Evolutionary conservation across 108 stramenopile genomes (phyloP).

Genomic region (Cyclotella baltica): DNA sequence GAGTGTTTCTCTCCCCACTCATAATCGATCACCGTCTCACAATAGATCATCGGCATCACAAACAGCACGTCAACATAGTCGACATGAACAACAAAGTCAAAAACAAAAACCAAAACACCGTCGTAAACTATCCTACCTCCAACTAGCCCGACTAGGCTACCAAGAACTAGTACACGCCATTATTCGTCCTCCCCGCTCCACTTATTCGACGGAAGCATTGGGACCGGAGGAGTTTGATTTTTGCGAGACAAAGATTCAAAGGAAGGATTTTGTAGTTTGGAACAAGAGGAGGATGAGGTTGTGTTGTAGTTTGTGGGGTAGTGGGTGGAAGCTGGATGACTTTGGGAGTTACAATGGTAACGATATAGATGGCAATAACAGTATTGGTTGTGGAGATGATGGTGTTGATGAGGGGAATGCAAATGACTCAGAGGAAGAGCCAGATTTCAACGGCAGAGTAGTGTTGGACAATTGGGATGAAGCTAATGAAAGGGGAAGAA

Average conservation of each 20-base stretch:
- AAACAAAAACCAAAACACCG: not conserved
- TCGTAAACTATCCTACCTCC: conserved; percentile 26
- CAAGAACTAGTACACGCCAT: conserved; percentile 97
- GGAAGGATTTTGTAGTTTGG: conserved; percentile 47
- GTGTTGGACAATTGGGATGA: conserved; percentile 40
- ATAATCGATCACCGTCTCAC: too few species aligned
- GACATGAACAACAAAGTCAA: not conserved
- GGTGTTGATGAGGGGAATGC: not conserved
- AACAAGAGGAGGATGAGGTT: conserved; percentile 48
- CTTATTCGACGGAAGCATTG: conserved; percentile 67
- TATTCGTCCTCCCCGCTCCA: conserved; percentile 95
- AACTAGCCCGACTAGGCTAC: conserved; percentile 88
- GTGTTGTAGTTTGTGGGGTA: conserved; percentile 50
- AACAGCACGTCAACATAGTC: not conserved
- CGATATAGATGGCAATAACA: not conserved
- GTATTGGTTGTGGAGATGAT: too few species aligned
- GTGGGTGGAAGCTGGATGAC: conserved; percentile 10
- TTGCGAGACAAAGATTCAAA: conserved; percentile 30
- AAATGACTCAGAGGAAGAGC: not conserved
- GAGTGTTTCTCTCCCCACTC: too few species aligned
- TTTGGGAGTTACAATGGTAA: conserved; percentile 9
- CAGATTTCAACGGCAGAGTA: not conserved
- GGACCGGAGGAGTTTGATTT: conserved; percentile 74
- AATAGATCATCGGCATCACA: too few species aligned
- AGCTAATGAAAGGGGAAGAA: conserved; percentile 39